phyloP scores from a whole-genome alignment of 2,329 filamentous ascomycete species.

The Colletotrichum melonis region DNA sequence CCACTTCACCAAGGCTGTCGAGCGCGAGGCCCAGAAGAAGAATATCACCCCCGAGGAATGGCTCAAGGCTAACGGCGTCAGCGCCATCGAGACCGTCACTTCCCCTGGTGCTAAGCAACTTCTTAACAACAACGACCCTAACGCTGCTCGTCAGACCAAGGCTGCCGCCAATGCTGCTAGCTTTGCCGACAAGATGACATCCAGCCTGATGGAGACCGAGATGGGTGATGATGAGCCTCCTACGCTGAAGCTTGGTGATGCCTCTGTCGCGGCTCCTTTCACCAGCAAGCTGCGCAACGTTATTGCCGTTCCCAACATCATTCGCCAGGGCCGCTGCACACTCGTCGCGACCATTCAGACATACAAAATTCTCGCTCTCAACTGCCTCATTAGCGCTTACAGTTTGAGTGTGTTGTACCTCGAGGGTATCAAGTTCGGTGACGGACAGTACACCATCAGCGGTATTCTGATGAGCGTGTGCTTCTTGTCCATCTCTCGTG shows the following conservation, averaged over 20 bases:
- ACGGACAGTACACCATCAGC: constrained; percentile 97
- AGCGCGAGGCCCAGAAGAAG: constrained; percentile 86
- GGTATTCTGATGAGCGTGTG: constrained; percentile 99
- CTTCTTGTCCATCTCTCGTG: constrained; percentile 98
- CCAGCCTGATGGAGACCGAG: constrained; percentile 90
- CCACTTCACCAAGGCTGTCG: constrained; percentile 92
- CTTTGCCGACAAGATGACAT: constrained; percentile 87
- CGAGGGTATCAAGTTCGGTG: constrained; percentile 98
- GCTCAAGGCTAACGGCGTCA: constrained; percentile 62
- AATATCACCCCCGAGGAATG: constrained; percentile 72
- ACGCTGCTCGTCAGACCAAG: constrained; percentile 71
- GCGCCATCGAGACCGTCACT: constrained; percentile 72
- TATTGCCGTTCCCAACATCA: constrained; percentile 96
- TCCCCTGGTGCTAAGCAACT: constrained; percentile 73
- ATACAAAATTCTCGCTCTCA: constrained; percentile 99
- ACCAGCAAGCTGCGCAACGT: constrained; percentile 98
- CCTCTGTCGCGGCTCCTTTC: constrained; percentile 96
- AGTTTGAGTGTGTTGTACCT: constrained; percentile 95
- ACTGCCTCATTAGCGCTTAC: constrained; percentile 98
- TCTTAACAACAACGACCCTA: constrained; percentile 61
- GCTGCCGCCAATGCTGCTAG: constrained; percentile 78
- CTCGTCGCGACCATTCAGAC: constrained; percentile 99
- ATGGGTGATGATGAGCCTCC: constrained; percentile 91
- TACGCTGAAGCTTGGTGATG: constrained; percentile 95
- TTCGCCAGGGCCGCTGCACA: constrained; percentile 96